Base-by-base conservation (phyloP, 2,329 filamentous ascomycete genomes). In the Bipolaris gigantea region DNA sequence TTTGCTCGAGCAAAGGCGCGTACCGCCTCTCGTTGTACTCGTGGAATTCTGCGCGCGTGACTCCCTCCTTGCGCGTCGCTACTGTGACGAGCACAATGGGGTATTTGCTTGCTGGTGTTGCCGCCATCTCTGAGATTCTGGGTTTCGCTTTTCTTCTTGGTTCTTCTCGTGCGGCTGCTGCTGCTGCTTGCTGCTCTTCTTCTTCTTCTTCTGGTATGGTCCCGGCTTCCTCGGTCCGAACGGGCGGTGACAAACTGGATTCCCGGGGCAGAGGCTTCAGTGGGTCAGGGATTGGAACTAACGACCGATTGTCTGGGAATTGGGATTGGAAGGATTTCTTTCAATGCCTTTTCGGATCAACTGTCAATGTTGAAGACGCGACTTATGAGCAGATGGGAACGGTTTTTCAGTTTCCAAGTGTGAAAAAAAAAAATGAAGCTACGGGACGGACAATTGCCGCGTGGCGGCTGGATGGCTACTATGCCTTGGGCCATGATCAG, bases 31-130 rank as follows among this genome's bases (percentile, higher is more conserved):
- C 61, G 30, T 60, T 60, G 49, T 63, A 51, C 19, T 54, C 42
- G 32, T 58, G 35, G 41, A 63, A 63, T n/a, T 58, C 33, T 3
- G 54, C 42, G 23, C 59, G 59, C 19, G 61, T 54, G 0, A 48
- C 8, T 30, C 61, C 61, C 38, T 60, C 55, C 25, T 59, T 63
- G 18, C 61, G 57, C 1, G 55, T 53, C 11, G 59, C 59, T 10
- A 59, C 46, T 35, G 57, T 60, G 11, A 47, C 47, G 18, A 63
- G 21, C 30, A 63, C 40, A 19, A 56, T 43, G 6, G 61, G 59
- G 32, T 62, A 63, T 5, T 60, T 59, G 52, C 38, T 51, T 18
- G 56, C 48, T 32, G 56, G 46, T 18, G 50, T 57, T 48, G 56
- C 48, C 16, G 46, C 50, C 53, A 59, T 61, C 10, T 25, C 10